Evolutionary conservation across 768 basidiomycete genomes (phyloP).

Genomic region (Ramaria sp.): DNA sequence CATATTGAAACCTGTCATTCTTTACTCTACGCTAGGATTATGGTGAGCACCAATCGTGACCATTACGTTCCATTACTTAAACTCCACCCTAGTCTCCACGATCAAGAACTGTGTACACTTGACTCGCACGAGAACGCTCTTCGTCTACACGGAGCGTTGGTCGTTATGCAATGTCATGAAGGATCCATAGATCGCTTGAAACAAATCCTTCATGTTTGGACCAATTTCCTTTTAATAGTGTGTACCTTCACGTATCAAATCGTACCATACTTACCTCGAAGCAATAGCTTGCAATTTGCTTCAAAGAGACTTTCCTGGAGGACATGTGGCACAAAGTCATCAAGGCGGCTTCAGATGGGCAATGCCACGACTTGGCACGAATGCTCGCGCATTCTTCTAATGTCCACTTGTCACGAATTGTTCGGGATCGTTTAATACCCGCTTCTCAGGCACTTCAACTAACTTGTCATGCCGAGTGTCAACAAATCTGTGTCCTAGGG

Average conservation of each 20-base stretch:
- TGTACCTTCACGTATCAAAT: background rate
- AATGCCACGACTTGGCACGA: background rate
- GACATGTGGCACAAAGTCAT: background rate
- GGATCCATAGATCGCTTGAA: background rate
- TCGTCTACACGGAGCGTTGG: background rate
- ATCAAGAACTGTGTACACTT: background rate
- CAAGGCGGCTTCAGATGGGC: background rate
- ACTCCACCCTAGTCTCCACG: background rate
- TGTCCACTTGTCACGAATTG: background rate
- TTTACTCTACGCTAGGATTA: background rate
- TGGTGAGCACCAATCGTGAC: background rate
- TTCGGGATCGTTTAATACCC: background rate
- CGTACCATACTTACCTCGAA: background rate
- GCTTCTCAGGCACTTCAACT: background rate
- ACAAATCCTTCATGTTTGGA: constrained; percentile 1
- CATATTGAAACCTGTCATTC: constrained; percentile 1
- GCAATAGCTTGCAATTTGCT: background rate
- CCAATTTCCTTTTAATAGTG: background rate
- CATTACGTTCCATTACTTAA: background rate
- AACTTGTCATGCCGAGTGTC: background rate
- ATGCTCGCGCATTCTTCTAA: background rate
- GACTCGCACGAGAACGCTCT: background rate
- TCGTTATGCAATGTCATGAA: background rate
- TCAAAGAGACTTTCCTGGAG: background rate
- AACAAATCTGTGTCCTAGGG: background rate